A percentile compares a stretch with the other conserved stretches of the same genome.
phyloP scores from a whole-genome alignment of 73 alveolate species.

The Blepharisma japonicum region DNA sequence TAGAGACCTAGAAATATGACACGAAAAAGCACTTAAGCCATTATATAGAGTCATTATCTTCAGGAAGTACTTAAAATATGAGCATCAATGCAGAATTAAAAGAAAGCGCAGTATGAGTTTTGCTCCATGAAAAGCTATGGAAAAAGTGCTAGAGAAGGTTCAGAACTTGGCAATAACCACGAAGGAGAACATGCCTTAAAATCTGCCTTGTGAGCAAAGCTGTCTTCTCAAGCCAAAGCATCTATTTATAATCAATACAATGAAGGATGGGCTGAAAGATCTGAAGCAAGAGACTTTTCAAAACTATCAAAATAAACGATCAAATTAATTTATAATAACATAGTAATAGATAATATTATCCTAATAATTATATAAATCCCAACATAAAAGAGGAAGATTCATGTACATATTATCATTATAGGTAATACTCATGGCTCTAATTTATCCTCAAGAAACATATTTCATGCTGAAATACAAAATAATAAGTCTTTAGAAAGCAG shows the following conservation, averaged over 20 bases:
- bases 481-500: too few species aligned
- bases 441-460: too few species aligned
- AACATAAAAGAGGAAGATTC: too few species aligned
- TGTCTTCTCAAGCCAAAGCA: slow-evolving; percentile 64
- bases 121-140: neutral
- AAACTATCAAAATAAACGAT: too few species aligned
- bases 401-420: too few species aligned
- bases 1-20: neutral
- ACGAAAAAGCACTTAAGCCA: neutral
- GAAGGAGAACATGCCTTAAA: neutral
- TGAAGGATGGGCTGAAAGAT: slow-evolving; percentile 61
- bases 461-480: too few species aligned
- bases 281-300: too few species aligned
- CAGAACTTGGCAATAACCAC: neutral
- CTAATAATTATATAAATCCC: too few species aligned
- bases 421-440: too few species aligned
- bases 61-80: neutral
- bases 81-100: neutral
- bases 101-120: neutral
- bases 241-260: slow-evolving; percentile 48
- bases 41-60: neutral
- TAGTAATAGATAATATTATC: too few species aligned
- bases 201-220: slow-evolving; percentile 30
- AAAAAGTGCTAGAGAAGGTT: neutral
- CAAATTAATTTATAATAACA: too few species aligned